phyloP scores from a whole-genome alignment of 371 early-diverging fungal genomes.

The Syncephalis plumigaleata region DNA sequence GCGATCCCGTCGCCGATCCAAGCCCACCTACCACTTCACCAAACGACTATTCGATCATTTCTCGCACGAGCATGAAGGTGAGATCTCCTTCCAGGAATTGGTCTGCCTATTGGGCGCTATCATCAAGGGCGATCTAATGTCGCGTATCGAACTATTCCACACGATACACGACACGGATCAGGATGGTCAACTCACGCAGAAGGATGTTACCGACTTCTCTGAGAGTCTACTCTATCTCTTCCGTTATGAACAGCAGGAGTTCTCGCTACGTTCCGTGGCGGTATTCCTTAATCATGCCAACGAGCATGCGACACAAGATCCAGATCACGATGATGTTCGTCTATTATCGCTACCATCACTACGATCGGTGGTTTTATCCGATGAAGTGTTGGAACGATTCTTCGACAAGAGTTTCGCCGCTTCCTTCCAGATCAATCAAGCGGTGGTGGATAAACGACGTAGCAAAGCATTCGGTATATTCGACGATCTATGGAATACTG shows the following conservation, averaged over 20 bases:
- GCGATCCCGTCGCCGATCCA: conserved; percentile 11
- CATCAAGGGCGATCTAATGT: conserved; percentile 60
- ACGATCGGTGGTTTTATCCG: conserved; percentile 55
- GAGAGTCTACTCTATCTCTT: conserved; percentile 74
- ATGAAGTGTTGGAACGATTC: conserved; percentile 46
- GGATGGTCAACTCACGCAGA: conserved; percentile 50
- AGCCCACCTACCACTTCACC: conserved; percentile 19
- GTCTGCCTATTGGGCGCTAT: conserved; percentile 61
- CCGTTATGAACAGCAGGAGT: conserved; percentile 36
- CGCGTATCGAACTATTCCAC: conserved; percentile 68
- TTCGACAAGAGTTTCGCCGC: conserved; percentile 43
- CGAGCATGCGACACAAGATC: conserved; percentile 14
- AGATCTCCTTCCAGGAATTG: conserved; percentile 58
- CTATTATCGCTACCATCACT: conserved; percentile 22
- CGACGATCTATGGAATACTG: too few species aligned
- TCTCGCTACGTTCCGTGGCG: conserved; percentile 44
- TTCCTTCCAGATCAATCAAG: conserved; percentile 43
- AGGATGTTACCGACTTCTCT: conserved; percentile 75
- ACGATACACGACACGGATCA: conserved; percentile 60
- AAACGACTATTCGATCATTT: conserved; percentile 30
- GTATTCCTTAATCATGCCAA: conserved; percentile 48
- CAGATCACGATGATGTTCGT: conserved; percentile 4
- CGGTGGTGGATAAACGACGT: conserved; percentile 19
- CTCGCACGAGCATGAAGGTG: conserved; percentile 30
- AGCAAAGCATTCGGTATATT: too few species aligned